Percentiles rank a stretch among this genome's conserved stretches.
phyloP scores from a whole-genome alignment of 805 yeast species.

The Hanseniaspora mollemarum region DNA sequence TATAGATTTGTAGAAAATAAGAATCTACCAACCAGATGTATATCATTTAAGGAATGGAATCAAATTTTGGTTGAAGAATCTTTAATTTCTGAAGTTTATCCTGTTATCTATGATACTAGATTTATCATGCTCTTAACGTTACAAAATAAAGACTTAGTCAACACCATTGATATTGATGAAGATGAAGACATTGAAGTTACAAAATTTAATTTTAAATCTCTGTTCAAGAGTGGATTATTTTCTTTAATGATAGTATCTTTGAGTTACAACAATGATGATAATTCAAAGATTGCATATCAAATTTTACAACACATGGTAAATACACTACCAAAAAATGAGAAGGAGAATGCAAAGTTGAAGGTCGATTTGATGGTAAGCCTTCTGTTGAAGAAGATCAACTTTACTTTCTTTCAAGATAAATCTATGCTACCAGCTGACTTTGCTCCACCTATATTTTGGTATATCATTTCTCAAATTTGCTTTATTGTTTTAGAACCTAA shows the following conservation, averaged over 20 bases:
- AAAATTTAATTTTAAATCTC: conserved; percentile 41
- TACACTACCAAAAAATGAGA: conserved; percentile 29
- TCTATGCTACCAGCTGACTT: conserved; percentile 19
- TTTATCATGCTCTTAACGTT: conserved; percentile 51
- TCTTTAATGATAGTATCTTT: conserved; percentile 38
- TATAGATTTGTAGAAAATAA: conserved; percentile 26
- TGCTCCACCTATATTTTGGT: conserved; percentile 42
- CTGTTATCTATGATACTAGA: conserved; percentile 51
- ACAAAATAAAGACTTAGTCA: conserved; percentile 54
- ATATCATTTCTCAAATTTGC: conserved; percentile 43
- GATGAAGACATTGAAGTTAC: conserved; percentile 24
- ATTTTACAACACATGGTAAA: conserved; percentile 37
- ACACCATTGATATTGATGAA: conserved; percentile 23
- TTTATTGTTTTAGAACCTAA: conserved; percentile 56
- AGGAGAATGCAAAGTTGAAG: conserved; percentile 35
- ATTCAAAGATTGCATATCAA: conserved; percentile 32
- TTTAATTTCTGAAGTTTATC: conserved; percentile 20
- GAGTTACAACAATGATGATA: conserved; percentile 31
- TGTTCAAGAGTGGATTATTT: conserved; percentile 48
- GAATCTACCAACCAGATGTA: conserved; percentile 23
- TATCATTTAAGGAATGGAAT: conserved; percentile 26
- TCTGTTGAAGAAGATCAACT: conserved; percentile 36
- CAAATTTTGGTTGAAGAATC: conserved; percentile 25
- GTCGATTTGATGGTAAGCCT: conserved; percentile 48
- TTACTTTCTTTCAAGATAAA: conserved; percentile 24